Evolutionary conservation across 257 asterid species (phyloP), one percentile per base, ranked within the genome.

Genomic region (Sherardia arvensis): DNA sequence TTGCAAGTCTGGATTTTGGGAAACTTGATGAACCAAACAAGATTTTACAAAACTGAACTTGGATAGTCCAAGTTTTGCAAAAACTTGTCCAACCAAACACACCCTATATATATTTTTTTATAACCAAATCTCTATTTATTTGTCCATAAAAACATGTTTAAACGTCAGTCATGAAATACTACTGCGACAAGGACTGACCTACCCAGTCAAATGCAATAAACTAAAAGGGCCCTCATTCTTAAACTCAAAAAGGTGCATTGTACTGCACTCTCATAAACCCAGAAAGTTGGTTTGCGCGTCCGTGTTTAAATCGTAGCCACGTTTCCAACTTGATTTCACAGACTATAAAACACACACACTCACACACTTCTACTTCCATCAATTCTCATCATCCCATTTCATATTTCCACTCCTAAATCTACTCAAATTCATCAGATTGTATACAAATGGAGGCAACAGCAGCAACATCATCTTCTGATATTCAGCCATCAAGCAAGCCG

Each of bases 401-500:
- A 43, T 43, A 38, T 38, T 4, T 3, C 51, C 51, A 43, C 51
- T 43, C 1, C 14, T 4, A 43, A 38, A 17, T 43, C n/a, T 43
- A 5, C 51, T 43, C 4, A n/a, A n/a, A n/a, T n/a, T n/a, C n/a
- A 43, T 20, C n/a, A 34, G 1, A 43, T n/a, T n/a, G n/a, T n/a
- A n/a, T n/a, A n/a, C n/a, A 43, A 59, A 59, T 66, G 69, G 62
- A 53, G 2, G 53, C 47, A 34, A 7, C 58, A 10, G 58, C 71
- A 8, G 47, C 47, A 23, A 3, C 56, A 8, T 66, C 71, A 4
- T 43, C 49, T n/a, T 17, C 22, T 43, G 20, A 43, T 10, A 33
- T 43, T 1, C n/a, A 74, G 45, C 71, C 84, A 9, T 66, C 77
- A 2, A 67, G 51, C 22, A 36, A 17, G 43, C 84, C 84, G 0